Conservation (phyloP, 345 rosid genomes). For the Citrus maxima region DNA sequence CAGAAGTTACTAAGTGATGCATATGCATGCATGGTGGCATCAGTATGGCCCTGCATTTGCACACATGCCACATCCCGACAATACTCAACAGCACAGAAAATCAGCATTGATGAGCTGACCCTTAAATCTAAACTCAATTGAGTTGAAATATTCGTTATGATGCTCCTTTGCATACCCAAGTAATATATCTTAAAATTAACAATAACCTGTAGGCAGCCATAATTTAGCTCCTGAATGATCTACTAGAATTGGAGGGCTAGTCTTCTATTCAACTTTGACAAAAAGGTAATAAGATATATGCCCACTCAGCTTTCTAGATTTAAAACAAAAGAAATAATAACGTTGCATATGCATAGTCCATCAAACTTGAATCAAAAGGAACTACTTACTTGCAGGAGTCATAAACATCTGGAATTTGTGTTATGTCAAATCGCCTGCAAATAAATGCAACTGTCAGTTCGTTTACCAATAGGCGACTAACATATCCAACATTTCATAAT, state of each 20-base stretch:
- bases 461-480: background rate
- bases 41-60: background rate
- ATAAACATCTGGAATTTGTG: slow-evolving; percentile 98
- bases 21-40: background rate
- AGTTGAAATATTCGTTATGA: background rate
- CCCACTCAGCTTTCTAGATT: background rate
- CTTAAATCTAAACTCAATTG: background rate
- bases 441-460: slow-evolving; percentile 26
- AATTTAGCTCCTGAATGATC: background rate
- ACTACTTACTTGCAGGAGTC: slow-evolving; percentile 99
- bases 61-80: background rate
- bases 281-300: background rate
- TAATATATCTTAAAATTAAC: background rate
- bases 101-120: background rate
- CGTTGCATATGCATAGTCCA: background rate
- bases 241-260: background rate
- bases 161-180: background rate
- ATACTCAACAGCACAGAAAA: background rate
- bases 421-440: slow-evolving; percentile 91
- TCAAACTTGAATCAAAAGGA: slow-evolving; percentile 8
- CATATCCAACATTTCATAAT: background rate
- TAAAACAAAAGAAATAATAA: background rate
- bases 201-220: background rate
- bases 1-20: background rate
- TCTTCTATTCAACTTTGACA: background rate